Evolutionary conservation across 306 rosid species (phyloP).

Genomic region (Abrus precatorius): DNA sequence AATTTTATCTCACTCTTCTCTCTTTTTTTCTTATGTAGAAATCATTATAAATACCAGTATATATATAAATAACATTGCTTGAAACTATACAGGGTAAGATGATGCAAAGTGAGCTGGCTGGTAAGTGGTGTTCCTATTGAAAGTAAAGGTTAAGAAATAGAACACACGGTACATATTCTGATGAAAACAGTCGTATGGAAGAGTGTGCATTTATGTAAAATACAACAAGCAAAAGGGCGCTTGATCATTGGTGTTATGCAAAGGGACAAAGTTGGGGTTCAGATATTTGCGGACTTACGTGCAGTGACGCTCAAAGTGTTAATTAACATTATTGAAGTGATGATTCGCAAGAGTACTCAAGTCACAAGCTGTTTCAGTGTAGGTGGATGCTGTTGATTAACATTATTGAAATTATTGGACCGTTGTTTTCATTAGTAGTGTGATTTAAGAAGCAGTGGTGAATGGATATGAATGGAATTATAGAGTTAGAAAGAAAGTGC

Average conservation of each 20-base stretch:
- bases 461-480: constrained; percentile 38
- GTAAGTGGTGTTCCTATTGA: background rate
- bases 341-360: background rate
- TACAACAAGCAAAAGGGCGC: background rate
- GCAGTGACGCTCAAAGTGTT: constrained; percentile 6
- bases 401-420: constrained; percentile 35
- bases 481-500: constrained; percentile 1
- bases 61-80: no score
- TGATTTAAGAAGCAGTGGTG: background rate
- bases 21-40: no score
- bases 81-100: background rate
- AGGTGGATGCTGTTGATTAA: background rate
- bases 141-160: background rate
- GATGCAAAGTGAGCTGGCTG: constrained; percentile 11
- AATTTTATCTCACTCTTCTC: background rate
- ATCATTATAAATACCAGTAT: no score
- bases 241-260: constrained; percentile 18
- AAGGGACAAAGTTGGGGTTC: constrained; percentile 14
- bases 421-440: constrained; percentile 1
- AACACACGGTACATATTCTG: background rate
- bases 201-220: background rate
- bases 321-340: no score
- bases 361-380: background rate
- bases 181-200: background rate
- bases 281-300: constrained; percentile 11